Evolutionary conservation across 768 basidiomycete species (phyloP).

Genomic region (Tulasnella calospora): DNA sequence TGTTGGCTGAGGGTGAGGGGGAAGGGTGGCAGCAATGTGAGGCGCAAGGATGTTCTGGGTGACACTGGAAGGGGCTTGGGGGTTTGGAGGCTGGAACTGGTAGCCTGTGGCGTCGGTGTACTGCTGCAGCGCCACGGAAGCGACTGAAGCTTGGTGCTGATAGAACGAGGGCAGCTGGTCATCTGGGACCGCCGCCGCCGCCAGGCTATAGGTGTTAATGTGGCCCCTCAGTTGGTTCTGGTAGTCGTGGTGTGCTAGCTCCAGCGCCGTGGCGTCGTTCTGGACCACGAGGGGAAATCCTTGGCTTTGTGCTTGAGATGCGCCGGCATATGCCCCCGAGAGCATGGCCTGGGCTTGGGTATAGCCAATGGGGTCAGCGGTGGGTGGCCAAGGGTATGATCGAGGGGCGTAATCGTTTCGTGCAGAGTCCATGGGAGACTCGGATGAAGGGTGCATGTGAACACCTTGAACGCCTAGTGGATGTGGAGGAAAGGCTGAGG

Average conservation of each 20-base stretch:
- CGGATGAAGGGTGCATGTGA: neutral
- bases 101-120: constrained; percentile 8
- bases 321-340: neutral
- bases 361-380: neutral
- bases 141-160: neutral
- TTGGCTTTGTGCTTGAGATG: neutral
- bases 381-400: constrained; percentile 33
- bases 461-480: neutral
- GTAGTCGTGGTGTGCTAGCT: neutral
- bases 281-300: neutral
- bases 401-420: constrained; percentile 2
- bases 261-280: neutral
- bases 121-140: neutral
- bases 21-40: neutral
- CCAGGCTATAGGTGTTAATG: neutral
- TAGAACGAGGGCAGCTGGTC: neutral
- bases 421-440: neutral
- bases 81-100: neutral
- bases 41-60: constrained; percentile 17
- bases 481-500: neutral
- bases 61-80: constrained; percentile 5
- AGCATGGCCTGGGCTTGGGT: constrained; percentile 3
- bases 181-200: neutral
- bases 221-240: neutral
- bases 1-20: constrained; percentile 1